Conservation (phyloP, 2,329 filamentous ascomycete genomes). For the Rutstroemia sp. region DNA sequence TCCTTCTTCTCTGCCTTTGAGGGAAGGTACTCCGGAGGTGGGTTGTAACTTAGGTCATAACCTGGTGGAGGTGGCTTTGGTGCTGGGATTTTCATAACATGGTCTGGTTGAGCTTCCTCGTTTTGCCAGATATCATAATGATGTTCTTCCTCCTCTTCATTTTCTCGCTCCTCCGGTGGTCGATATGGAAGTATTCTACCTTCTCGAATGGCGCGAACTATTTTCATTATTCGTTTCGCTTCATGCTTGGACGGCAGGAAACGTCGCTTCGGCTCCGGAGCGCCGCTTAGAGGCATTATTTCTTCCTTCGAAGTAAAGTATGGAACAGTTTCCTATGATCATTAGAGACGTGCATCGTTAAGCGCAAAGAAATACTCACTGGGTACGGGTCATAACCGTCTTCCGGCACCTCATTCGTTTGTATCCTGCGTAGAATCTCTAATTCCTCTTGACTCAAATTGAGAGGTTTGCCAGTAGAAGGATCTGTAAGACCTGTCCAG, state of each 20-base stretch:
- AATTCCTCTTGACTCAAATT: constrained; percentile 82
- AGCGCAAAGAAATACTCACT: constrained; percentile 36
- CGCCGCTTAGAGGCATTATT: constrained; percentile 89
- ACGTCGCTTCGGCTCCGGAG: constrained; percentile 90
- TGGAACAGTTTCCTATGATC: constrained; percentile 68
- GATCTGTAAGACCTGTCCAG: constrained; percentile 94
- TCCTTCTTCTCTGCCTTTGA: constrained; percentile 73
- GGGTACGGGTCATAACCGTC: constrained; percentile 92
- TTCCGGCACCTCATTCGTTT: constrained; percentile 79
- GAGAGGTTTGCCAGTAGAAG: constrained; percentile 85
- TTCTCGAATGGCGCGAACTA: constrained; percentile 91
- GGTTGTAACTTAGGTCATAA: constrained; percentile 95
- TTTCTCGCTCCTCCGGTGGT: constrained; percentile 61
- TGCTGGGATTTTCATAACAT: constrained; percentile 90
- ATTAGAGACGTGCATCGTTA: constrained; percentile 16
- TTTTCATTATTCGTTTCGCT: constrained; percentile 91
- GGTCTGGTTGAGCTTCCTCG: constrained; percentile 72
- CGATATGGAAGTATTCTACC: constrained; percentile 90
- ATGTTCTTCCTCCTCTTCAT: constrained; percentile 65
- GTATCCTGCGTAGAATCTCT: constrained; percentile 79
- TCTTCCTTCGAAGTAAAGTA: constrained; percentile 90
- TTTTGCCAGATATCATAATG: constrained; percentile 89
- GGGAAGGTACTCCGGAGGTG: constrained; percentile 88
- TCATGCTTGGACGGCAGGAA: constrained; percentile 97
- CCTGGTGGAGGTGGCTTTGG: constrained; percentile 90